A percentile compares a stretch with the other conserved stretches of the same genome.
Conservation (phyloP, 345 rosid species). For the Syzygium grande region DNA sequence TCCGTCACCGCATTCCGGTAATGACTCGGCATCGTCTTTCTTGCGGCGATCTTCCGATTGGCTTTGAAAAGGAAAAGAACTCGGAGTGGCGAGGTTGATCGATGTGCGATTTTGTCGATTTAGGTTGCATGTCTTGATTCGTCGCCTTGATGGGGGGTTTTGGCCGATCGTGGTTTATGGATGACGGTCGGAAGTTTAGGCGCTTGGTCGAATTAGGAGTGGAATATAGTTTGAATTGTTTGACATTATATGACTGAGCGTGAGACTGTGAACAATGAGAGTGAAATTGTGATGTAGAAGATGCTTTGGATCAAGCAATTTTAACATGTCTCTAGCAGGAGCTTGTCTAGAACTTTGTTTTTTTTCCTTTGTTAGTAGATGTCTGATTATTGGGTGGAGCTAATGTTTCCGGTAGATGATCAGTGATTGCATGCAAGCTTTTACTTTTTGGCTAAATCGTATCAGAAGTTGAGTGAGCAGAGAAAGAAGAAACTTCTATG, state of each 20-base stretch:
- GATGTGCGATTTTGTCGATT: neutral
- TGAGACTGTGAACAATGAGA: neutral
- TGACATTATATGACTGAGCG: neutral
- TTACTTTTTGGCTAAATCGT: neutral
- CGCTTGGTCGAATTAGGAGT: neutral
- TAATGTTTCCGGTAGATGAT: neutral
- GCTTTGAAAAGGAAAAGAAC: neutral
- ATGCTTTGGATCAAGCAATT: neutral
- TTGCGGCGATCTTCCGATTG: neutral
- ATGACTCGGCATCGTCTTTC: neutral
- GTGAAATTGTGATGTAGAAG: neutral
- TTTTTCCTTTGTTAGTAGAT: neutral
- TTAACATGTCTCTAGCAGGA: neutral
- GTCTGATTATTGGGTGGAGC: neutral
- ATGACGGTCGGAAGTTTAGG: neutral
- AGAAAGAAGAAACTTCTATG: neutral
- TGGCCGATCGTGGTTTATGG: neutral
- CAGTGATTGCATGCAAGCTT: neutral
- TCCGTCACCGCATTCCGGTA: conserved; percentile 71
- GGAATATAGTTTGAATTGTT: neutral
- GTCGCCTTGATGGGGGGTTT: neutral
- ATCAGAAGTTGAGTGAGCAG: neutral
- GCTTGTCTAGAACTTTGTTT: neutral
- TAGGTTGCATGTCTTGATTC: neutral
- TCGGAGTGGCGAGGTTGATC: neutral